Conservation (phyloP, 495 filamentous ascomycete genomes). For the Sphaerosporella brunnea region DNA sequence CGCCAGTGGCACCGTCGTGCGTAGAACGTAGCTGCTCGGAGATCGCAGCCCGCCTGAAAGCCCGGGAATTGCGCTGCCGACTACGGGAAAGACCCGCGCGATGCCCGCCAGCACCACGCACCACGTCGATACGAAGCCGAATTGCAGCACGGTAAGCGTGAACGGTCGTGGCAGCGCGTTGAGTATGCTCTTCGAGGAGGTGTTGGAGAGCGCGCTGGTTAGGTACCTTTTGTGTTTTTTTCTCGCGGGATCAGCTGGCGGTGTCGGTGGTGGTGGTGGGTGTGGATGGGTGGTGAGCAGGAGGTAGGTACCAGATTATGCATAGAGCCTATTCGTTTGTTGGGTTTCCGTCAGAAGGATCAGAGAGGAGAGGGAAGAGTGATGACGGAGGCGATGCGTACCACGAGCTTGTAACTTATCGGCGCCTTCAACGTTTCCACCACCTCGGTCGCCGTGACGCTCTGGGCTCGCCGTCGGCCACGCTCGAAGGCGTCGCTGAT, state of each 20-base stretch:
- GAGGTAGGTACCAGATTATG: constrained; percentile 26
- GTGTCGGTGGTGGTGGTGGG: too few species aligned
- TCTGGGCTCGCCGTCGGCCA: constrained; percentile 21
- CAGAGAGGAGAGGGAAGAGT: too few species aligned
- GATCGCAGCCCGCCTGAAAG: constrained; percentile 65
- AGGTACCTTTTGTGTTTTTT: constrained; percentile 78
- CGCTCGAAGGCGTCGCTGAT: constrained; percentile 1
- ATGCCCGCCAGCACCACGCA: constrained; percentile 60
- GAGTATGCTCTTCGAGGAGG: constrained; percentile 91
- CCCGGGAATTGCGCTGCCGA: constrained; percentile 40
- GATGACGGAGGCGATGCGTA: constrained; percentile 38
- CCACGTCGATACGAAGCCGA: constrained; percentile 78
- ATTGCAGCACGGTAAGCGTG: constrained; percentile 88
- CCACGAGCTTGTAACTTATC: constrained; percentile 68
- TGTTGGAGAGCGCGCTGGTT: constrained; percentile 88
- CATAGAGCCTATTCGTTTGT: constrained; percentile 21
- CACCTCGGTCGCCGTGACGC: constrained; percentile 40
- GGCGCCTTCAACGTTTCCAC: constrained; percentile 80
- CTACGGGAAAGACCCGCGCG: constrained; percentile 41
- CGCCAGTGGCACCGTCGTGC: constrained; percentile 73
- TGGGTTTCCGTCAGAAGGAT: too few species aligned
- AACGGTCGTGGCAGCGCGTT: constrained; percentile 83
- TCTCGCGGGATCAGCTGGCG: neutral
- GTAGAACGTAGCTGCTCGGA: constrained; percentile 67
- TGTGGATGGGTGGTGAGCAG: too few species aligned